Evolutionary conservation across 2,329 filamentous ascomycete genomes (phyloP), one percentile per base, ranked within the genome.

Genomic region (Pseudocercospora eumusae): DNA sequence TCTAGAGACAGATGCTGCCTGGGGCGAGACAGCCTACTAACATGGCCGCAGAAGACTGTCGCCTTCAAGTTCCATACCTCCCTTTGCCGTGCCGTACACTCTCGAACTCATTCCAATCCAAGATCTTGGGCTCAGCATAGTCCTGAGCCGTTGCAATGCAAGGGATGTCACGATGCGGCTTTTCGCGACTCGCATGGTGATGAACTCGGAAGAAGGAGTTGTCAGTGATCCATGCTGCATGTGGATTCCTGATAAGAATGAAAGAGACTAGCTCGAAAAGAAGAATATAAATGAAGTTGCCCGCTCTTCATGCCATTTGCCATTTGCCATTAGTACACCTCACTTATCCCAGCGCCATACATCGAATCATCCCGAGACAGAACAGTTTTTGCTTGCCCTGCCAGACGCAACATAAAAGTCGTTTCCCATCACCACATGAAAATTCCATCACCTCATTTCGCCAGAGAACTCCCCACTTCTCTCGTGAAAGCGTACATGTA

Each of bases 341-440:
- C 31, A 33, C 11, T 33, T 4, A 33, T 33, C 10, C 31, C 31
- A 33, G 31, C 31, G 31, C 31, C 31, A 33, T 33, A 33, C 31
- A 33, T 33, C 3, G 31, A 33, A 33, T 3, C 3, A 33, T 33
- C 15, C 15, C 11, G 15, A 33, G 31, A 8, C 11, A 33, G 31
- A 33, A 33, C 31, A 33, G 13, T 33, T 33, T 15, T 33, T 31
- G 31, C 31, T 15, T 33, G 31, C 31, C 31, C 11, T 33, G 31
- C 3, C 31, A 33, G 10, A 10, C 31, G 31, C 31, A 33, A 33
- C 31, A 33, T 33, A 15, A 33, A 33, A 33, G 31, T 50, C 45
- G 45, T 50, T 50, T 50, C 45, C 45, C 45, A 28, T 50, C 45
- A 27, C 45, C 45, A 27, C 45, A 50, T 50, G 9, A 50, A 50